Percentiles rank a stretch among this genome's conserved stretches.
Conservation (phyloP, 1,284 basidiomycete species). For the Ganoderma boninense region DNA sequence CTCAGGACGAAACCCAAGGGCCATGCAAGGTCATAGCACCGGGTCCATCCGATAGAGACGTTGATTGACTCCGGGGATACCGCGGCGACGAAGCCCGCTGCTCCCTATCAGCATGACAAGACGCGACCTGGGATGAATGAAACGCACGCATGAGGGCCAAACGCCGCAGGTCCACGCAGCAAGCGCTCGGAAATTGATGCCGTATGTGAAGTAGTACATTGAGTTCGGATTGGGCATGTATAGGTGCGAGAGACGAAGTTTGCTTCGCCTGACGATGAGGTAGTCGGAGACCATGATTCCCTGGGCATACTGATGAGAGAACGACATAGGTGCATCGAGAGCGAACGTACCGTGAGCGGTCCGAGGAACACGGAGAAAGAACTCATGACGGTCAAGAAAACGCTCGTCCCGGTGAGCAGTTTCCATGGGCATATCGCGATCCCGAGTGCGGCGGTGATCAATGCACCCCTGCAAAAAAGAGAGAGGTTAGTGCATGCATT, state of each 20-base stretch:
- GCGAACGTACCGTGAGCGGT: slow-evolving; percentile 28
- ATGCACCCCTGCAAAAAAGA: slow-evolving; percentile 29
- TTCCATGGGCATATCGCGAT: slow-evolving; percentile 36
- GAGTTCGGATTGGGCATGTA: slow-evolving; percentile 31
- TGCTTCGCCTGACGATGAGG: slow-evolving; percentile 28
- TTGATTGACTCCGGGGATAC: slow-evolving; percentile 24
- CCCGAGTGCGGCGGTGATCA: slow-evolving; percentile 29
- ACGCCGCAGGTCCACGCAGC: slow-evolving; percentile 31
- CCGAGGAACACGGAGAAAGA: slow-evolving; percentile 36
- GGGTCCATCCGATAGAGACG: slow-evolving; percentile 24
- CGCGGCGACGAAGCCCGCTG: slow-evolving; percentile 32
- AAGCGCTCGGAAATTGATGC: slow-evolving; percentile 34
- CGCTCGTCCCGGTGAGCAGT: slow-evolving; percentile 30
- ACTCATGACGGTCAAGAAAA: slow-evolving; percentile 33
- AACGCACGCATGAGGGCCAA: slow-evolving; percentile 34
- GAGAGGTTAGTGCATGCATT: background rate
- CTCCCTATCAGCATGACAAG: background rate
- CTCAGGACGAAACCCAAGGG: slow-evolving; percentile 31
- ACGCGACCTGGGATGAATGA: background rate
- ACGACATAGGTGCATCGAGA: background rate
- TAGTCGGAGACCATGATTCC: slow-evolving; percentile 34
- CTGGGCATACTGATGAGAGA: background rate
- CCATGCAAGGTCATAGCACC: slow-evolving; percentile 33
- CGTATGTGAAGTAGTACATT: slow-evolving; percentile 34
- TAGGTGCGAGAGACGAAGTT: slow-evolving; percentile 31